These are phyloP conservation scores for Acer saccharum DNA, from an alignment of 345 rosid genomes.

Conservation along the genomic window DNA sequence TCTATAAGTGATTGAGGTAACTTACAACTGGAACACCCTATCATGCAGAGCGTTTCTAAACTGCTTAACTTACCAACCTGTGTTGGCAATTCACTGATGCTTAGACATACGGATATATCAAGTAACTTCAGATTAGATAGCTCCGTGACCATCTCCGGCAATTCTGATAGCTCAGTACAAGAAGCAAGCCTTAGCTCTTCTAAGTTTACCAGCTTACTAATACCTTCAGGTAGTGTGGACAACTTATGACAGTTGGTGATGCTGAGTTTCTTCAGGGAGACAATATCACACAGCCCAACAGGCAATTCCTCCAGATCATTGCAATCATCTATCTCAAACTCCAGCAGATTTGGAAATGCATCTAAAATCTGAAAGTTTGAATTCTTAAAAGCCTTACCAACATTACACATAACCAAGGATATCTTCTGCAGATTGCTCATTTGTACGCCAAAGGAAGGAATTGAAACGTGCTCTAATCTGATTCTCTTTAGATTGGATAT, in stretches of 20 bases:
- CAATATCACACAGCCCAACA: constrained; percentile 25
- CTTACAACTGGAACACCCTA: constrained; percentile 37
- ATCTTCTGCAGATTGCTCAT: constrained; percentile 42
- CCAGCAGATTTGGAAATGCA: constrained; percentile 43
- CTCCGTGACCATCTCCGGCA: constrained; percentile 43
- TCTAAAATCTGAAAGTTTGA: constrained; percentile 12
- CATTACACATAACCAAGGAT: constrained; percentile 48
- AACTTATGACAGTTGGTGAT: constrained; percentile 63
- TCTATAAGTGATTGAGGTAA: constrained; percentile 41
- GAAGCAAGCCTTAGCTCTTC: constrained; percentile 46
- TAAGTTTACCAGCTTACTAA: constrained; percentile 41
- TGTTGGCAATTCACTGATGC: constrained; percentile 37
- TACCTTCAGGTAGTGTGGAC: constrained; percentile 36
- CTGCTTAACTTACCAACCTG: constrained; percentile 43
- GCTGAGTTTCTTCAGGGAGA: constrained; percentile 46
- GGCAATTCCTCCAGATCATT: constrained; percentile 46
- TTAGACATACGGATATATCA: constrained; percentile 52
- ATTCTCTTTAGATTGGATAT: constrained; percentile 53
- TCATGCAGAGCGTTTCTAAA: constrained; percentile 49
- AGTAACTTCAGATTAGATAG: constrained; percentile 38
- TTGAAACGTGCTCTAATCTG: constrained; percentile 44
- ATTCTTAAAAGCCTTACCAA: constrained; percentile 29
- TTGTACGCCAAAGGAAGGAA: constrained; percentile 24
- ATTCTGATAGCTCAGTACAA: constrained; percentile 40
- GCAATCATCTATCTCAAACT: constrained; percentile 54